A percentile compares a stretch with the other conserved stretches of the same genome.
phyloP scores from a whole-genome alignment of 202 grass and related monocot species.

The Brachypodium distachyon region DNA sequence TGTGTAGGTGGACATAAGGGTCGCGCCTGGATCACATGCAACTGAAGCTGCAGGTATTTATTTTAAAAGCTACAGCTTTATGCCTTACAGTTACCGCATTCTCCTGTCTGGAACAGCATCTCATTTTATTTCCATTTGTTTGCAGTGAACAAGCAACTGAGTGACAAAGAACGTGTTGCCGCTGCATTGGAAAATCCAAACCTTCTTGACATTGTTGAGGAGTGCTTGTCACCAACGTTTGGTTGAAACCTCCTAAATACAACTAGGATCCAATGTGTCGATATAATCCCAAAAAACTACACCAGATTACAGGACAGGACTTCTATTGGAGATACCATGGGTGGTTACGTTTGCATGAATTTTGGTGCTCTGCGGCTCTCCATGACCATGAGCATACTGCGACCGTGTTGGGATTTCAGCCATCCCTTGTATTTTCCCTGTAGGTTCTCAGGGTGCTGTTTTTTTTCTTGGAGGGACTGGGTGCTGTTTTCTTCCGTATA shows the following conservation, averaged over 20 bases:
- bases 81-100: neutral
- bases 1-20: conserved; percentile 76
- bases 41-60: conserved; percentile 80
- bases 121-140: neutral
- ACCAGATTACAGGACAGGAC: neutral
- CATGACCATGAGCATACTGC: neutral
- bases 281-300: neutral
- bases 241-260: conserved; percentile 34
- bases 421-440: neutral
- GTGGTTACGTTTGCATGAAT: conserved; percentile 2
- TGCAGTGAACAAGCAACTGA: conserved; percentile 94
- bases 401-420: neutral
- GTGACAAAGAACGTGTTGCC: conserved; percentile 89
- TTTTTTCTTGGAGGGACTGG: neutral
- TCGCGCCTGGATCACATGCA: conserved; percentile 83
- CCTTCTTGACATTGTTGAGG: conserved; percentile 70
- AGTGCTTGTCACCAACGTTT: conserved; percentile 69
- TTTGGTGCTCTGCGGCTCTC: neutral
- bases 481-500: neutral
- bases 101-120: neutral
- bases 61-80: neutral
- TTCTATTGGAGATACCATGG: neutral
- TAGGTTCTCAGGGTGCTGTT: neutral
- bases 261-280: neutral
- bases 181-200: conserved; percentile 82